Evolutionary conservation across 139 green algal genomes (phyloP), one percentile per base, ranked within the genome.

Genomic region (Tetraselmis striata): DNA sequence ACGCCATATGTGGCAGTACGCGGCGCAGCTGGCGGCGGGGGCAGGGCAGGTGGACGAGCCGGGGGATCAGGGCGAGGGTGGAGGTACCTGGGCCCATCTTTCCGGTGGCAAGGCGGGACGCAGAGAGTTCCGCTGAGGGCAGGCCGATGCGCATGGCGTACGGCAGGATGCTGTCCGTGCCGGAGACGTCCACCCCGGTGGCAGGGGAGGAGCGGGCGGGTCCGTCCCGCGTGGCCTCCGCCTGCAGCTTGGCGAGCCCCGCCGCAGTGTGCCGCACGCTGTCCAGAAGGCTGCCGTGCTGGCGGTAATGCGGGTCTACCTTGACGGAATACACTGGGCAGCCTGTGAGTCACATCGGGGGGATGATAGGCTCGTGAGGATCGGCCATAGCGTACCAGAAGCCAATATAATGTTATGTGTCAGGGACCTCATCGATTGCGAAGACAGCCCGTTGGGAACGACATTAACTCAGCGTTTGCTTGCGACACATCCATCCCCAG

Each of bases 21-120:
- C n/a, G n/a, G n/a, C n/a, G n/a, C n/a, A n/a, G n/a, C n/a, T n/a
- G n/a, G 2, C 23, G 75, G 28, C 30, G 75, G 0, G 86, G 32
- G 28, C 76, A 80, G 0, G 76, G 28, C 27, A 76, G 59, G 1
- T 45, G 30, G 32, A 83, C 29, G 30, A 89, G 45, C 0, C 2
- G n/a, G n/a, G 75, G 67, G 1, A 2, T 5, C 26, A 84, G 28
- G 24, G 59, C 77, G 59, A 59, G 29, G 77, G n/a, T n/a, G n/a
- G n/a, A n/a, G n/a, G n/a, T n/a, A 67, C 45, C 45, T 67, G 45
- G 5, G 5, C 11, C 45, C 45, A 67, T 67, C 45, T 5, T 67
- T 67, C 11, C 45, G 11, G 45, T 5, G 11, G 45, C 45, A 67
- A 67, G 45, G 5, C 45, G 5, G 45, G 45, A 67, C 18, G 45